These are phyloP conservation scores for Carex parvula DNA, from an alignment of 176 grass and related monocot genomes.

Conservation along the genomic window DNA sequence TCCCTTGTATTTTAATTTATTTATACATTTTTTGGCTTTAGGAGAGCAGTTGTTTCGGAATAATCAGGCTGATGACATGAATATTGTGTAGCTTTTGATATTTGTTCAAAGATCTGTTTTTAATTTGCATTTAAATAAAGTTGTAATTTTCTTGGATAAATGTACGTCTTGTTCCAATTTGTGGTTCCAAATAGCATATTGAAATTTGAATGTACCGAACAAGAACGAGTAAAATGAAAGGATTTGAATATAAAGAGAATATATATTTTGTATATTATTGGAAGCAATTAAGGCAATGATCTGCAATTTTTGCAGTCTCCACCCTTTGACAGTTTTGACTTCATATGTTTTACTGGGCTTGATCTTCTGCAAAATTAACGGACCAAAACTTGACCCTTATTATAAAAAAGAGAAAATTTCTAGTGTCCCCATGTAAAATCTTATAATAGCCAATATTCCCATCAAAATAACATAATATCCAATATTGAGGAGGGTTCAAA, in stretches of 20 bases:
- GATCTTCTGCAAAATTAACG: background rate
- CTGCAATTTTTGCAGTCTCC: too few species aligned
- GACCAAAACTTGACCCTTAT: background rate
- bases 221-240: background rate
- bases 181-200: background rate
- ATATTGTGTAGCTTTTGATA: conserved; percentile 1
- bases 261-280: background rate
- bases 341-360: background rate
- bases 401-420: too few species aligned
- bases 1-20: conserved; percentile 9
- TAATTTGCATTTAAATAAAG: background rate
- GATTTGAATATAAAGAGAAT: background rate
- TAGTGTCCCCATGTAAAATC: too few species aligned
- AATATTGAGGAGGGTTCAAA: too few species aligned
- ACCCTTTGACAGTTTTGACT: background rate
- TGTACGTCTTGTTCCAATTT: background rate
- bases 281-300: too few species aligned
- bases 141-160: background rate
- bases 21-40: conserved; percentile 22
- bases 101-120: background rate
- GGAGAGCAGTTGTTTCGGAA: conserved; percentile 6
- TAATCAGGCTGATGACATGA: conserved; percentile 5
- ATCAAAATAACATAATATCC: too few species aligned
- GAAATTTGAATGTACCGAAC: background rate
- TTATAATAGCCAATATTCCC: too few species aligned